Base-by-base conservation (phyloP, 176 grass and related monocot species). In the Cenchrus americanus region DNA sequence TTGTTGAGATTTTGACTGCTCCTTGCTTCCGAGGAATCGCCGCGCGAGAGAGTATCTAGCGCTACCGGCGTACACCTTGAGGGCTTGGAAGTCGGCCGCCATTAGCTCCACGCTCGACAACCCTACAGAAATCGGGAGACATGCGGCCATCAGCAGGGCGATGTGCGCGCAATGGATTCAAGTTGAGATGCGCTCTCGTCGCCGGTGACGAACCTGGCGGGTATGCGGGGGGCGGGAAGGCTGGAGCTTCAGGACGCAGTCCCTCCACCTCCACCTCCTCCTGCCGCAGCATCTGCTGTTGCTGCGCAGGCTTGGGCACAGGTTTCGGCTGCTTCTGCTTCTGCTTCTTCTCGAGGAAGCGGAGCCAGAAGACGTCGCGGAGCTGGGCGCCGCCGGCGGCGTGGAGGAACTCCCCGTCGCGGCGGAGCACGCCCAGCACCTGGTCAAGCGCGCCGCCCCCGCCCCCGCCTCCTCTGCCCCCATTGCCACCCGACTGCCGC, bases 31-130 rank as follows among this genome's bases (percentile, higher is more conserved):
- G 48, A 92, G 82, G 41, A 83, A 83, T 18, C 70, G 52, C 0
- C 27, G 66, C n/a, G 64, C 62, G 3, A 92, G 46, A 6, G 66
- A 48, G 30, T 84, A 66, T 26, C 19, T 48, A 0, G 87, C 91
- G 80, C 78, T 84, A 70, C 85, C 82, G 50, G 83, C 41, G 59
- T 98, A 98, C 73, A 93, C 61, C 74, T 93, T 95, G 62, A 98
- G 89, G 57, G 91, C 93, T 74, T 93, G 76, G 24, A 94, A 69
- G 85, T 98, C 96, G 54, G 96, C 93, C 89, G 77, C 93, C 91
- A 91, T 84, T 48, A 98, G 69, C 67, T 94, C 93, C 76, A 90
- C 69, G 75, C 87, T 91, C 24, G 91, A 98, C 49, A 87, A n/a
- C 27, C 80, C 84, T 83, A 63, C 58, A 15, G 42, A 53, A 75